Conservation (phyloP, 2,329 filamentous ascomycete species). For the Colletotrichum falcatum region DNA sequence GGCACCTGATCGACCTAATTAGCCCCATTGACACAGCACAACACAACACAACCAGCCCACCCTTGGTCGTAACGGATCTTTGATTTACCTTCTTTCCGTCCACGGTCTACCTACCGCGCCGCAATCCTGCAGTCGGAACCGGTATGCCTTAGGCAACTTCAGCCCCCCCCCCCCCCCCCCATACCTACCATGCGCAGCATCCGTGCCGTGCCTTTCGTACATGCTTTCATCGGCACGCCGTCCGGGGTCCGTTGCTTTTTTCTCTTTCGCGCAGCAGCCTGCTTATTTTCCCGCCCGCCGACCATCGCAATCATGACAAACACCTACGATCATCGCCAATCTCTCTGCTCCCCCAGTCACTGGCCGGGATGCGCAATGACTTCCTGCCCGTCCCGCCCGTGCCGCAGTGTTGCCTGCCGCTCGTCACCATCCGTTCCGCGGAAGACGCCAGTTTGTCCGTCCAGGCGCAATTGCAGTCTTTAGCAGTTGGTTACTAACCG, state of each 20-base stretch:
- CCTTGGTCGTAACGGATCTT: constrained; percentile 1
- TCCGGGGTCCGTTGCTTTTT: constrained; percentile 20
- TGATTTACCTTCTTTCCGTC: constrained; percentile 17
- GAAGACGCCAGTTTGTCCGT: constrained; percentile 27
- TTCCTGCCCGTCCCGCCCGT: constrained; percentile 35
- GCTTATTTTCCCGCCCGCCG: constrained; percentile 17
- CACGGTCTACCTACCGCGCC: too few species aligned
- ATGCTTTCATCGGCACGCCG: constrained; percentile 6
- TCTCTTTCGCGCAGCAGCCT: constrained; percentile 23
- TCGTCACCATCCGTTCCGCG: constrained; percentile 23
- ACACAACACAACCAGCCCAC: background rate
- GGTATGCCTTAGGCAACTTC: constrained; percentile 12
- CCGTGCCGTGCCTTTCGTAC: constrained; percentile 17
- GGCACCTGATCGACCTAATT: constrained; percentile 17
- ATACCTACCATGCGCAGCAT: constrained; percentile 19
- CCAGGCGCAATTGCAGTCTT: constrained; percentile 8
- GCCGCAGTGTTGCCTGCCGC: constrained; percentile 29
- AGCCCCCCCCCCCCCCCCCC: constrained; percentile 1
- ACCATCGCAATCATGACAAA: constrained; percentile 6
- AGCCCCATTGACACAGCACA: constrained; percentile 17
- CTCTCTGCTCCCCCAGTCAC: constrained; percentile 13
- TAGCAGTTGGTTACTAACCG: background rate
- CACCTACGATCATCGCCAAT: constrained; percentile 29
- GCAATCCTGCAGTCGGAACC: constrained; percentile 43
- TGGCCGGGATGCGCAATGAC: constrained; percentile 28